Base-by-base conservation (phyloP, 331 rosid genomes). In the Rhamnella rubrinervis region DNA sequence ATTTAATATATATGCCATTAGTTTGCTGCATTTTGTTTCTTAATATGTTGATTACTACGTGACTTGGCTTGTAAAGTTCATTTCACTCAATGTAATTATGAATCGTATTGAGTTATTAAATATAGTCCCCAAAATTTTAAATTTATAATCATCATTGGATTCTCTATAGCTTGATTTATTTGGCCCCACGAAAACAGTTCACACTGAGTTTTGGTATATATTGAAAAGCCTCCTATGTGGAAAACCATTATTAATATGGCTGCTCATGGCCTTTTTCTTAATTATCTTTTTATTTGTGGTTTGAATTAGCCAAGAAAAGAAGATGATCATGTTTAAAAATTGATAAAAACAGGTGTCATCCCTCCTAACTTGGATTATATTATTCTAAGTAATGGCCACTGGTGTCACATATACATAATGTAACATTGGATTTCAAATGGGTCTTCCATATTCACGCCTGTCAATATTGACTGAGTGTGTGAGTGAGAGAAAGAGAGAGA, bases 311-410 rank as follows among this genome's bases (percentile, higher is more conserved):
- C 61, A 51, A 17, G 70, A 20, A 20, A 13, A 55, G 6, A 39
- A 16, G 6, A 1, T 7, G 8, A 55, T 40, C 46, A 44, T 6
- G 11, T 7, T 9, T 23, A n/a, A 19, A 68, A 70, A 57, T 2
- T 19, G 4, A 6, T 11, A 25, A 23, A 6, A 16, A 65, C 35
- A 26, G 59, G 56, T 63, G 65, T 59, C 44, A 28, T 67, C 18
- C 50, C 61, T 46, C 44, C 61, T 70, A 68, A 68, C 63, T 65
- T 70, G 31, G 77, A 56, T 31, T 58, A 66, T 76, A 80, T 84
- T 80, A 44, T 11, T 44, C 49, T 13, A 63, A 73, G 70, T 83
- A 85, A 84, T 88, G 96, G 85, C 81, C 96, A 86, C 88, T 80
- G 77, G 78, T 72, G 80, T 81, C 83, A 81, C 73, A 81, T 71